Percentiles rank a stretch among this genome's conserved stretches.
These are phyloP conservation scores for Penicillium arizonense DNA, from an alignment of 495 filamentous ascomycete species.

Conservation along the genomic window DNA sequence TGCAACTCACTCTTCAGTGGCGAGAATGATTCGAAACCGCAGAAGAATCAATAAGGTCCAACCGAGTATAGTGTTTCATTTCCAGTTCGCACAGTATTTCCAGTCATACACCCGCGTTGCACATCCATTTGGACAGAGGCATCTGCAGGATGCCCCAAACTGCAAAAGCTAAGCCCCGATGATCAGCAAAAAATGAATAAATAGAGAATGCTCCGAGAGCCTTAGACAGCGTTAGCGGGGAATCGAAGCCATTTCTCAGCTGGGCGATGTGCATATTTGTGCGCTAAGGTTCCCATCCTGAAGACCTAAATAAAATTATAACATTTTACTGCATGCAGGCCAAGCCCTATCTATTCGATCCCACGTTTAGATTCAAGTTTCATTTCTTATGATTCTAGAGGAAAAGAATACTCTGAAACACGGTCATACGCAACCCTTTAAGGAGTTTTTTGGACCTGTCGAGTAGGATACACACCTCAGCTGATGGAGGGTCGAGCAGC, in stretches of 20 bases:
- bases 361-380: not conserved
- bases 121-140: constrained; percentile 25
- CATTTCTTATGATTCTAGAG: not conserved
- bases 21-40: constrained; percentile 7
- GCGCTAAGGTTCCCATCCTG: constrained; percentile 3
- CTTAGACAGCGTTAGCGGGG: not conserved
- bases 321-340: not conserved
- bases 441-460: constrained; percentile 17
- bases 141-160: constrained; percentile 32
- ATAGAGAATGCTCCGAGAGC: not conserved
- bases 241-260: constrained; percentile 1
- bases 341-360: constrained; percentile 1
- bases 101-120: constrained; percentile 27
- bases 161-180: constrained; percentile 33
- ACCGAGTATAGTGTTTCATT: constrained; percentile 15
- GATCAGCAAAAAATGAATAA: constrained; percentile 10
- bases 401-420: constrained; percentile 1
- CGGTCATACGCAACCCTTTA: constrained; percentile 5
- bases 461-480: constrained; percentile 21
- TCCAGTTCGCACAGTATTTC: constrained; percentile 14
- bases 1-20: constrained; percentile 7
- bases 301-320: no score
- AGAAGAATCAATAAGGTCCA: constrained; percentile 1
- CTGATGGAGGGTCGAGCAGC: constrained; percentile 32
- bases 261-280: constrained; percentile 8